Conservation (phyloP, 441 rosid species). For the Adansonia madagascariensis region DNA sequence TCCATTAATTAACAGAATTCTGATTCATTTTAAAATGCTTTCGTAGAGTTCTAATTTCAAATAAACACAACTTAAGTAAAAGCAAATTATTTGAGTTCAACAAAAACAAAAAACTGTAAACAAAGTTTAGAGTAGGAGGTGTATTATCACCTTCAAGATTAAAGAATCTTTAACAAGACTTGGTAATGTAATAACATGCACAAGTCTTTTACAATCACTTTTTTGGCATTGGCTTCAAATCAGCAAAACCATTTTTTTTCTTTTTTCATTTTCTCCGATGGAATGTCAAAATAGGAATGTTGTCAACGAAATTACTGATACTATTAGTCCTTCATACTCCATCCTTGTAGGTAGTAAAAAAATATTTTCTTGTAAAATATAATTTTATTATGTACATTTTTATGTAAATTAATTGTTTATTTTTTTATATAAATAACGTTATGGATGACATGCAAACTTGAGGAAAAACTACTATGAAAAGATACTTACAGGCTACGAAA, state of each 20-base stretch:
- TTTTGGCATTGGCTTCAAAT: conserved; percentile 7
- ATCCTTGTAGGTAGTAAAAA: neutral
- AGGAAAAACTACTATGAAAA: neutral
- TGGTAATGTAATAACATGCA: conserved; percentile 3
- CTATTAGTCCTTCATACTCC: neutral
- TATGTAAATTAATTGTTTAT: no score
- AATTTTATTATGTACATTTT: no score
- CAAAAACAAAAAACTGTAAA: neutral
- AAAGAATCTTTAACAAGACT: neutral
- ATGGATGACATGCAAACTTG: no score
- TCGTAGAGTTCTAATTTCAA: neutral
- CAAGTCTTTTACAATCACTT: neutral
- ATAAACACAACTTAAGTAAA: neutral
- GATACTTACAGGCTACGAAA: neutral
- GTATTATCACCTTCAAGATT: conserved; percentile 15
- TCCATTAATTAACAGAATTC: neutral
- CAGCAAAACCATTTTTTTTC: neutral
- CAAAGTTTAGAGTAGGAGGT: neutral
- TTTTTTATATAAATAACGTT: no score
- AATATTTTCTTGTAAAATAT: no score
- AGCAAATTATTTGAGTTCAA: conserved; percentile 8
- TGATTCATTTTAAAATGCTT: neutral
- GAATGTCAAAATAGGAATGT: neutral
- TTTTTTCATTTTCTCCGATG: conserved; percentile 1
- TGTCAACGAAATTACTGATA: neutral